Evolutionary conservation across 352 stramenopile genomes (phyloP), one percentile per base, ranked within the genome.

Genomic region (Globisporangium canariense): DNA sequence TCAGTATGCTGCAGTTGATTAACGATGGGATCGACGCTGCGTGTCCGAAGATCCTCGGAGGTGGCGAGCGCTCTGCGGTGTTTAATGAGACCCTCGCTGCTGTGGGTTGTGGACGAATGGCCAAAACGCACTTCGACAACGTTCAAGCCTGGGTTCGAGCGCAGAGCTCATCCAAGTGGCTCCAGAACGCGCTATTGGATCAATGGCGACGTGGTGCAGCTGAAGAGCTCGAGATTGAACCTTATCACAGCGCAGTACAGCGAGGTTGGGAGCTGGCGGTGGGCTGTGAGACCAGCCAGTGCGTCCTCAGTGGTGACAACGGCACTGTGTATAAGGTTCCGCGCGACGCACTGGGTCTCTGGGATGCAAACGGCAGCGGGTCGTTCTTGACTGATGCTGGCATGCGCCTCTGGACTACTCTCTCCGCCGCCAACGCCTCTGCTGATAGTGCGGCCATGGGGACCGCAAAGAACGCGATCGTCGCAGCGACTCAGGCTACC

Each of bases 191-290:
- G 0, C n/a, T 93, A 8, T 38, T 88, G 4, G 78, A 91, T 71
- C 75, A 88, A 46, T 93, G 84, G 84, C 77, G 81, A 53, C 80
- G 82, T 40, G 84, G 84, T 14, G 20, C 43, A 13, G 70, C 73
- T 1, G 58, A 69, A 9, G 40, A 58, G 1, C 46, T 89, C 13
- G 81, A 93, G 58, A 73, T 91, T 8, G 84, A 93, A 47, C 84
- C 81, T 0, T 93, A 93, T 67, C 81, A 81, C 28, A 43, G 62
- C 6, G 65, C 64, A 2, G 20, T 63, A 22, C 80, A 93, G 56
- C 59, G 40, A 18, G 84, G 81, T 7, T 71, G 75, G 53, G 84
- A 93, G 46, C 67, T 93, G 0, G 74, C 74, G 6, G 64, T 30
- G 20, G 78, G 81, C 4, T 89, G 78, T 51, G 46, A 49, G 9